Percentiles rank a stretch among this genome's conserved stretches.
These are phyloP conservation scores for Fusarium lateritium DNA, from an alignment of 2,329 filamentous ascomycete species.

Conservation along the genomic window DNA sequence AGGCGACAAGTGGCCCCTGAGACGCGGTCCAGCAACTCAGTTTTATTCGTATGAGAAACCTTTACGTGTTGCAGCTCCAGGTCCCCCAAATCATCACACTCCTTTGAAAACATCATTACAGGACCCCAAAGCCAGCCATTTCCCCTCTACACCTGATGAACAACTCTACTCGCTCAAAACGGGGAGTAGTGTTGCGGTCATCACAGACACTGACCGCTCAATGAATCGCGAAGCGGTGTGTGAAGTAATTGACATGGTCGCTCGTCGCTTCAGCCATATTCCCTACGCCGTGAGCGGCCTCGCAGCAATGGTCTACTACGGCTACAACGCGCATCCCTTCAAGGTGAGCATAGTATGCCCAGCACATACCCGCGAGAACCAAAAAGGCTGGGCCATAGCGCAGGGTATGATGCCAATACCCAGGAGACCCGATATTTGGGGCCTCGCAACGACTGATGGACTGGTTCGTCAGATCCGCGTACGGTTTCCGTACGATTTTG, in stretches of 20 bases:
- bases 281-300: constrained; percentile 64
- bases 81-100: constrained; percentile 28
- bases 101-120: constrained; percentile 26
- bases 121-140: constrained; percentile 16
- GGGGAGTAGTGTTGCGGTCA: constrained; percentile 28
- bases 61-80: constrained; percentile 35
- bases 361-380: constrained; percentile 51
- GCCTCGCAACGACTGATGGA: constrained; percentile 54
- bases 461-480: constrained; percentile 54
- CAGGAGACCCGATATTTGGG: constrained; percentile 53
- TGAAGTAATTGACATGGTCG: constrained; percentile 59
- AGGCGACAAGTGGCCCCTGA: constrained; percentile 20
- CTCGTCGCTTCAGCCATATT: constrained; percentile 58
- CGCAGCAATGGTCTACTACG: constrained; percentile 62
- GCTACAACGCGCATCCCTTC: constrained; percentile 51
- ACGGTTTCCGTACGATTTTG: constrained; percentile 55
- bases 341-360: constrained; percentile 61
- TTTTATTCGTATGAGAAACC: constrained; percentile 15
- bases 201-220: constrained; percentile 28
- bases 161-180: constrained; percentile 20
- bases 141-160: constrained; percentile 9
- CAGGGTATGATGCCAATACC: constrained; percentile 51
- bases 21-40: neutral
- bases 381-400: constrained; percentile 59
- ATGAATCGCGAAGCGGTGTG: constrained; percentile 52